Evolutionary conservation across 176 grass and related monocot genomes (phyloP), one percentile per base, ranked within the genome.

Genomic region (Calamus simplicifolius): DNA sequence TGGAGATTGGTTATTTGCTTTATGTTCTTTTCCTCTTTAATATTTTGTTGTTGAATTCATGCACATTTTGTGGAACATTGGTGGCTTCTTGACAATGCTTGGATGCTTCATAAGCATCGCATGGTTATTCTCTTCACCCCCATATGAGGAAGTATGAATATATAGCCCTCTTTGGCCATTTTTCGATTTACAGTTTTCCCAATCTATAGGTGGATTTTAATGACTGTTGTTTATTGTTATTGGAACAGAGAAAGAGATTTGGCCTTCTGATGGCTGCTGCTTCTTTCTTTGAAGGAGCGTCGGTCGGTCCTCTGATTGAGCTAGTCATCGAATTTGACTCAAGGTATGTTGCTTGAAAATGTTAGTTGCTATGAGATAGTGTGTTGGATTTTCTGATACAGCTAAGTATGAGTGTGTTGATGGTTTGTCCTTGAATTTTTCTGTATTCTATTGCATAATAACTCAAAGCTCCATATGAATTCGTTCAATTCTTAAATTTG

Each of bases 61-160:
- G 54, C 93, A 98, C 78, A 67, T 98, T 66, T 48, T 75, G 21
- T 82, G 80, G 74, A 98, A 98, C 74, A 76, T 98, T 3, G 93
- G 93, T 3, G 93, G 93, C 5, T 29, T 92, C 19, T 70, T 98
- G 79, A 98, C 93, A 49, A 63, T 68, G 70, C 68, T 89, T n/a
- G 88, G 73, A 48, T 85, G 93, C 67, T 5, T 92, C 4, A 81
- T 56, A 27, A 73, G 75, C 73, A 92, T 92, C 49, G 79, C 64
- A 26, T 83, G 72, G 81, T 26, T 98, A 64, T 82, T 89, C 25
- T 82, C 81, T 0, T 66, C 85, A 29, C 84, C 87, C 1, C 57
- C 72, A 67, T 67, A 64, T 27, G 75, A 98, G 62, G 93, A 98
- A 85, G 93, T 98, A 51, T 25, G 57, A 43, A 43, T 43, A 10